Percentiles rank a stretch among this genome's conserved stretches.
Evolutionary conservation across 2,329 filamentous ascomycete genomes (phyloP).

Genomic region (Fusarium sp.): DNA sequence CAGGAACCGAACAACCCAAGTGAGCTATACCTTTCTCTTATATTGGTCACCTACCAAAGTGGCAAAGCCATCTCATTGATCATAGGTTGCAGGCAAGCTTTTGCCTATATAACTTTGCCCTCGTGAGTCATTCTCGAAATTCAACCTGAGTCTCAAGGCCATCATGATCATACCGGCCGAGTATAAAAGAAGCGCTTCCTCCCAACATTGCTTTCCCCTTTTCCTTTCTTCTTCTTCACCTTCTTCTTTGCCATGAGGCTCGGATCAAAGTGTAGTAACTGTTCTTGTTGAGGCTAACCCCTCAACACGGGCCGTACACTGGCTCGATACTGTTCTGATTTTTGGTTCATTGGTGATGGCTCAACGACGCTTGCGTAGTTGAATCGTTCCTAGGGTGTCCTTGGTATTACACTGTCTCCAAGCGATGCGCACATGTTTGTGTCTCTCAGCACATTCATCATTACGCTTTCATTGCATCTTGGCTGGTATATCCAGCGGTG

Average conservation of each 20-base stretch:
- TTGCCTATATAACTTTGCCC: background rate
- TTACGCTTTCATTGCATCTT: constrained; percentile 37
- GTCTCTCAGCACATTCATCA: background rate
- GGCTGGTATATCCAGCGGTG: constrained; percentile 38
- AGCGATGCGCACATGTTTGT: constrained; percentile 27
- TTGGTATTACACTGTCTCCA: constrained; percentile 44
- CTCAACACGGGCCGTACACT: constrained; percentile 23
- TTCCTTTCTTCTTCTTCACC: constrained; percentile 25
- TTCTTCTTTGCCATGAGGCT: constrained; percentile 41
- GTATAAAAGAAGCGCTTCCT: constrained; percentile 18
- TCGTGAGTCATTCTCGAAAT: background rate
- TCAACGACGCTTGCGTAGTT: constrained; percentile 33
- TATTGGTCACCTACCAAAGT: background rate
- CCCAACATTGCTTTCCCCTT: background rate
- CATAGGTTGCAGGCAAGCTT: background rate
- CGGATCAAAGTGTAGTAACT: constrained; percentile 45
- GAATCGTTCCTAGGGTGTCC: constrained; percentile 30
- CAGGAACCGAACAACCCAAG: background rate
- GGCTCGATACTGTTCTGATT: constrained; percentile 20
- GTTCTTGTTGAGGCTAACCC: constrained; percentile 43
- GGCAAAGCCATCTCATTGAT: background rate
- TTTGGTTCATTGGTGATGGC: constrained; percentile 31
- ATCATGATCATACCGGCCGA: background rate
- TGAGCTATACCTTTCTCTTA: background rate
- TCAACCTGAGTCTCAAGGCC: constrained; percentile 19